A percentile compares a stretch with the other conserved stretches of the same genome.
Conservation (phyloP, 2,329 filamentous ascomycete genomes). For the Aspergillus pseudoglaucus region DNA sequence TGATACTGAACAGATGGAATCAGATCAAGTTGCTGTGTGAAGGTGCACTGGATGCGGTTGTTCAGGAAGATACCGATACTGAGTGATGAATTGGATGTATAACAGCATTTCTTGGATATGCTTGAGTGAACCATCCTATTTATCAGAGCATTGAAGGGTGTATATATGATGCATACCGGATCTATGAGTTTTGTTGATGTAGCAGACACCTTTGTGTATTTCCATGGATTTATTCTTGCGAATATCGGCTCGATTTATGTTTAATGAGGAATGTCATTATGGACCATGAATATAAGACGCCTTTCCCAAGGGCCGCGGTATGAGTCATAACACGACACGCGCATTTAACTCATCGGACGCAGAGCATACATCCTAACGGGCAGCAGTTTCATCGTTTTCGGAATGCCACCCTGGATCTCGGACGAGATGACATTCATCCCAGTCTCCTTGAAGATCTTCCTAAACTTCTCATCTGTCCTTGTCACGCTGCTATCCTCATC, state of each 20-base stretch:
- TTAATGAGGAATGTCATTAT: too few species aligned
- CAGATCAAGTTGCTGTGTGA: conserved; percentile 26
- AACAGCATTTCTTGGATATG: too few species aligned
- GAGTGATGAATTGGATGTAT: background rate
- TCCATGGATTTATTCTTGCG: too few species aligned
- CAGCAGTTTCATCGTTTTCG: conserved; percentile 54
- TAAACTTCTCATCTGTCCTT: conserved; percentile 66
- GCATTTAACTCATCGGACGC: conserved; percentile 38
- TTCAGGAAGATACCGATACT: background rate
- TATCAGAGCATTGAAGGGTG: too few species aligned
- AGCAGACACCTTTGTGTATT: too few species aligned
- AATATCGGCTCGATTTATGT: too few species aligned
- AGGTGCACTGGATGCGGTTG: conserved; percentile 7
- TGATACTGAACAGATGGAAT: conserved; percentile 24
- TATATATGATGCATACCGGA: too few species aligned
- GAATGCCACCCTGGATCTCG: conserved; percentile 68
- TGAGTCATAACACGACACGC: too few species aligned
- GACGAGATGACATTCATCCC: conserved; percentile 60
- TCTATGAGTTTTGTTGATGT: too few species aligned
- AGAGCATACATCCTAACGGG: conserved; percentile 76
- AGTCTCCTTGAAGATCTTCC: conserved; percentile 60
- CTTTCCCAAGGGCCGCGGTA: too few species aligned
- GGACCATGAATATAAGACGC: too few species aligned
- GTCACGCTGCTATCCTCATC: conserved; percentile 71
- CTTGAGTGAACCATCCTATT: too few species aligned